A percentile compares a stretch with the other conserved stretches of the same genome.
phyloP scores from a whole-genome alignment of 2,329 filamentous ascomycete genomes.

The Zasmidium angulare region DNA sequence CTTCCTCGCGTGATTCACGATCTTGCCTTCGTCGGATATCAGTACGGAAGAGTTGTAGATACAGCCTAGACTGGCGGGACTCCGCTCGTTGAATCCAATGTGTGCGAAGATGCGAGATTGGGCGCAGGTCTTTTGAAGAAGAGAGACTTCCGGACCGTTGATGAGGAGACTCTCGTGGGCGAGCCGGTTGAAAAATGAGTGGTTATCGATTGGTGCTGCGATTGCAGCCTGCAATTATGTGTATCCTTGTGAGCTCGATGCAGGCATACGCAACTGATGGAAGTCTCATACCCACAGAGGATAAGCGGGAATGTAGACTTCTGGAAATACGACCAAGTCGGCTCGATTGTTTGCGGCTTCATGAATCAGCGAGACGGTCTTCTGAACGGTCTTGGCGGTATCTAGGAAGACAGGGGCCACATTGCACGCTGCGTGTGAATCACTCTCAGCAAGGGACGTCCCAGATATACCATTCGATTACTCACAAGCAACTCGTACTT shows the following conservation, averaged over 20 bases:
- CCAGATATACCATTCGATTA: background rate
- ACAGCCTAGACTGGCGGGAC: slow-evolving; percentile 44
- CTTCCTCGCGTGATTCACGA: slow-evolving; percentile 56
- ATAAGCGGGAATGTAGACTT: slow-evolving; percentile 55
- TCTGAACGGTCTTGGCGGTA: slow-evolving; percentile 47
- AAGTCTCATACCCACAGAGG: slow-evolving; percentile 46
- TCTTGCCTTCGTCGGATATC: slow-evolving; percentile 45
- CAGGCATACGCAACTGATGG: too few species aligned
- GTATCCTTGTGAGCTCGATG: background rate
- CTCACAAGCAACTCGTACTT: slow-evolving; percentile 25
- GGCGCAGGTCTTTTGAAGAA: slow-evolving; percentile 43
- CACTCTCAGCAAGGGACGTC: too few species aligned
- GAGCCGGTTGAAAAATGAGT: slow-evolving; percentile 51
- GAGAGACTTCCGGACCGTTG: slow-evolving; percentile 48
- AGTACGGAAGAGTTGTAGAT: slow-evolving; percentile 56
- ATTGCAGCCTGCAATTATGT: slow-evolving; percentile 3
- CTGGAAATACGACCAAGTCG: slow-evolving; percentile 55
- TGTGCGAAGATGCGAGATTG: slow-evolving; percentile 44
- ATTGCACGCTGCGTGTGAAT: slow-evolving; percentile 24
- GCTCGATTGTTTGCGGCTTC: slow-evolving; percentile 45
- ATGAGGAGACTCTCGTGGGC: slow-evolving; percentile 46
- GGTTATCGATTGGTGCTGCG: slow-evolving; percentile 50
- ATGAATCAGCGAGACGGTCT: slow-evolving; percentile 48
- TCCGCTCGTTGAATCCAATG: slow-evolving; percentile 53
- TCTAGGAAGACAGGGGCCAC: slow-evolving; percentile 49